Base-by-base conservation (phyloP, 441 rosid genomes). In the Bocquillonia castaneifolia region DNA sequence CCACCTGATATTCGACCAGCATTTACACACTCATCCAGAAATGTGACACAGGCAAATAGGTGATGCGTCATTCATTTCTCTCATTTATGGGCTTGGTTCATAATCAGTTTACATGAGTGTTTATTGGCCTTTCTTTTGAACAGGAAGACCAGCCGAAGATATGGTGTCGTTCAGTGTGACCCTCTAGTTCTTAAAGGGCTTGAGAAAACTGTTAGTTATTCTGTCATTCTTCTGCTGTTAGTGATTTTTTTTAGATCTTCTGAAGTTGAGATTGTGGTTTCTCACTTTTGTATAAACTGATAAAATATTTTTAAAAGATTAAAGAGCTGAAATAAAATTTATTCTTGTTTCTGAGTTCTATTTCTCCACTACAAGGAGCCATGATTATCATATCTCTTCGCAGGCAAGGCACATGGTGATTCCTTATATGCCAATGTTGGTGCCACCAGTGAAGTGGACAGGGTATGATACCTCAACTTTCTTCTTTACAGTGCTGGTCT, bases 361-460 rank as follows among this genome's bases (percentile, higher is more conserved):
- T 13, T 23, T 61, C 14, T 9, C 26, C 55, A 55, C 32, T 70
- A 32, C 32, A 58, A 73, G 66, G 55, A 71, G 63, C 59, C 29
- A 70, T 63, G 69, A 26, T 51, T 67, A 25, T 77, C 71, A 32
- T 72, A 78, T 73, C 64, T 74, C 67, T 59, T 17, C 54, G 72
- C 90, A 94, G 99, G 98, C 88, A 48, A 87, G 91, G 80, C 96
- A 88, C 82, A 83, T 89, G 85, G 93, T 95, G 78, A 85, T 95
- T 72, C 96, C 98, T 71, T 95, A 92, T 74, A 89, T 89, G 97
- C 99, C 98, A 74, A 95, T 95, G 99, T 75, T 95, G 92, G 91
- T 95, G 68, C 97, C 97, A 40, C 97, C 98, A 22, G 79, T 83
- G 77, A 85, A 88, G 62, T 95, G 99, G 99, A 82, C 85, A 50